phyloP scores from a whole-genome alignment of 495 filamentous ascomycete genomes.

The Cudoniella acicularis region DNA sequence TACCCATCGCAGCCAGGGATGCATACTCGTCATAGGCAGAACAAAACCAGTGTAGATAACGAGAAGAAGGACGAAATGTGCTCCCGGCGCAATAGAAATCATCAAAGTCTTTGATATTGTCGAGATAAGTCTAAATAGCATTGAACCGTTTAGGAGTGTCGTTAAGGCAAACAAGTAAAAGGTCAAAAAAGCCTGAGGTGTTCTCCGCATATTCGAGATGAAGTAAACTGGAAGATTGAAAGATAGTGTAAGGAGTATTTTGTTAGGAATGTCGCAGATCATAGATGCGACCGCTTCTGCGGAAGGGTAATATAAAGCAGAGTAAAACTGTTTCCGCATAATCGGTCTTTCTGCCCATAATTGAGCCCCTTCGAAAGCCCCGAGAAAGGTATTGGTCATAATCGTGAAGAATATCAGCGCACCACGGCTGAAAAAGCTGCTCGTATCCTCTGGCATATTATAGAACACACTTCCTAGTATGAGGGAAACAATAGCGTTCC shows the following conservation, averaged over 20 bases:
- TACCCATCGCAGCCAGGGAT: slow-evolving; percentile 77
- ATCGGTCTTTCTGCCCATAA: slow-evolving; percentile 82
- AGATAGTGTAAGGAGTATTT: slow-evolving; percentile 10
- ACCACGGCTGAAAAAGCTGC: slow-evolving; percentile 71
- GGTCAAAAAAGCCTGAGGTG: slow-evolving; percentile 80
- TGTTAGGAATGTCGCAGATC: slow-evolving; percentile 69
- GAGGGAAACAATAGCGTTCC: background rate
- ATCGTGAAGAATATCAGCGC: slow-evolving; percentile 82
- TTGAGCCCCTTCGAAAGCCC: slow-evolving; percentile 54
- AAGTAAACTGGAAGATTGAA: slow-evolving; percentile 66
- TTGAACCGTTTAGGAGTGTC: slow-evolving; percentile 62
- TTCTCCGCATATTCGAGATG: slow-evolving; percentile 61
- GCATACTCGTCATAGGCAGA: slow-evolving; percentile 69
- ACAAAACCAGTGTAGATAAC: slow-evolving; percentile 78
- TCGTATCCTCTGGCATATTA: slow-evolving; percentile 40
- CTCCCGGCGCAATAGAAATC: slow-evolving; percentile 76
- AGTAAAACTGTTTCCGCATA: slow-evolving; percentile 82
- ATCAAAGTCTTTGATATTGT: slow-evolving; percentile 68
- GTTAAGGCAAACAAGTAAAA: slow-evolving; percentile 66
- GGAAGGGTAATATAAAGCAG: slow-evolving; percentile 82
- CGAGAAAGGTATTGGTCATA: slow-evolving; percentile 77
- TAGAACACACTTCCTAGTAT: background rate
- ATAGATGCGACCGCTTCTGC: slow-evolving; percentile 74
- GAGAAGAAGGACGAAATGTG: slow-evolving; percentile 55
- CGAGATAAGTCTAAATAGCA: slow-evolving; percentile 75